Base-by-base conservation (phyloP, 129 eudicot genomes). In the Heracleum sosnowskyi region DNA sequence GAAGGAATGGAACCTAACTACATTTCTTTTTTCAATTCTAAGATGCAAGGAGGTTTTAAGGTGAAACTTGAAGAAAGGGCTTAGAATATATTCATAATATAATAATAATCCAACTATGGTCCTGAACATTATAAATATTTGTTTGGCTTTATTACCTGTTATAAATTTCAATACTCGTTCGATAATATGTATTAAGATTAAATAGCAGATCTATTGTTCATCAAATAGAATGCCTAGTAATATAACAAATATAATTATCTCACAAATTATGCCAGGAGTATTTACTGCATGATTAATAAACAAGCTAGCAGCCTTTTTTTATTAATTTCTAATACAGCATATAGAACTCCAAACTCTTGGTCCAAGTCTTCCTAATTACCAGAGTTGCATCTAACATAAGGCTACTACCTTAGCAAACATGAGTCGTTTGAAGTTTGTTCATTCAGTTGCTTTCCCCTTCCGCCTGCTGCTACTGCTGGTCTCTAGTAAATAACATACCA, bases 381-480 rank as follows among this genome's bases (percentile, higher is more conserved):
- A 41, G 53, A 41, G 47, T 22, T 20, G 40, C 13, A 69, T 69
- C 17, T 73, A 45, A 24, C 47, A 73, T 36, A 22, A 1, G 33
- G 47, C 6, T 70, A 70, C 75, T 35, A 35, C 28, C 68, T n/a
- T 26, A 11, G 68, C 68, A 60, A 60, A 18, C 75, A 35, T 10
- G 9, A 36, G 75, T 36, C 42, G 3, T 72, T n/a, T 12, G 40
- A 44, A 44, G 13, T 24, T 18, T 26, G 39, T 5, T 83, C 82
- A 92, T 84, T 96, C 97, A 31, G 97, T 92, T 17, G 99, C 99
- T 87, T 96, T 96, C 73, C 99, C 99, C 81, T 96, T 96, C 37
- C 96, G 93, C 69, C 99, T 90, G 80, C 75, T 76, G 81, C 79
- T 87, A 77, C 84, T 85, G 89, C 93, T 87, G 74, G 97, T 96